phyloP scores from a whole-genome alignment of 2,329 filamentous ascomycete species.

The Myriosclerotinia duriaeana region DNA sequence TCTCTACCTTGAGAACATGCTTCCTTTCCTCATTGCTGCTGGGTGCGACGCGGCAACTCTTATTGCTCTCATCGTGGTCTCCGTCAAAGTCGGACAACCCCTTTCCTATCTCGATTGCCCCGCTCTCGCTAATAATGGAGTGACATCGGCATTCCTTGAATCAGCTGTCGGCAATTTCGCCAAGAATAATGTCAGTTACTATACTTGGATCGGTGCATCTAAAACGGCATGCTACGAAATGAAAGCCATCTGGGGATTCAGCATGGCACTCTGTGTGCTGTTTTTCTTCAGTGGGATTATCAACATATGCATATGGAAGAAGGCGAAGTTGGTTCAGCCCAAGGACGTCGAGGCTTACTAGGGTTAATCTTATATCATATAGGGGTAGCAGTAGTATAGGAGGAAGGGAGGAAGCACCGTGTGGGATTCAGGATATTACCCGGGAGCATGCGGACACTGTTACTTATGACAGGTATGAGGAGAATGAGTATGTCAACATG shows the following conservation, averaged over 20 bases:
- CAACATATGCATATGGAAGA: conserved; percentile 58
- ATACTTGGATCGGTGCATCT: conserved; percentile 52
- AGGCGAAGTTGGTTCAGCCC: conserved; percentile 25
- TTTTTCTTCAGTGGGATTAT: conserved; percentile 64
- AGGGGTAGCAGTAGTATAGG: neutral
- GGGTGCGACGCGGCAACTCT: conserved; percentile 67
- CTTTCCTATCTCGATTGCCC: conserved; percentile 76
- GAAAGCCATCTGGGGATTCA: conserved; percentile 84
- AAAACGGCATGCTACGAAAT: conserved; percentile 74
- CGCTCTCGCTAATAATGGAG: conserved; percentile 46
- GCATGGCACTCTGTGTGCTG: conserved; percentile 73
- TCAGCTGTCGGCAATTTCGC: conserved; percentile 46
- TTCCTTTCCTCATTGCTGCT: conserved; percentile 69
- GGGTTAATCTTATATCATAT: neutral
- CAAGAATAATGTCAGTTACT: conserved; percentile 46
- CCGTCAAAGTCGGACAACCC: conserved; percentile 75
- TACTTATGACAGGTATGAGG: too few relatives aligned
- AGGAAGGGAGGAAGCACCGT: neutral
- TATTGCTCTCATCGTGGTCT: conserved; percentile 74
- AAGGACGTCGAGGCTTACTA: conserved; percentile 33
- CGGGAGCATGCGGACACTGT: too few relatives aligned
- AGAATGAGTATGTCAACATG: neutral
- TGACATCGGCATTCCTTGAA: conserved; percentile 48
- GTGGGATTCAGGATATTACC: neutral
- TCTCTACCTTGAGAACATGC: conserved; percentile 73